Base-by-base conservation (phyloP, 371 early-diverging fungal genomes). In the Rhizopus arrhizus region DNA sequence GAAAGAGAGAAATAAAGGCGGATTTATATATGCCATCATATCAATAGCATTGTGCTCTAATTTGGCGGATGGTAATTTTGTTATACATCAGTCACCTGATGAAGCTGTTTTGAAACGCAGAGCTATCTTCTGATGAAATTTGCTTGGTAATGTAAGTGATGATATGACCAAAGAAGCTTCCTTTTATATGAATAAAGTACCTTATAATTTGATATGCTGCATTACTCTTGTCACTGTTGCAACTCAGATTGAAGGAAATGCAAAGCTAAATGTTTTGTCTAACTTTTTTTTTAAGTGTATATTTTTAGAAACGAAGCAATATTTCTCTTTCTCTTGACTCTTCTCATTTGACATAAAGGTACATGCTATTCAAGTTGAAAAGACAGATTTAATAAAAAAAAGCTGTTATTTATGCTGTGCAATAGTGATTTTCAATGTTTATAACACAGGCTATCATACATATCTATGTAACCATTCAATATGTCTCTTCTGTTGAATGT, bases 71-170 rank as follows among this genome's bases (percentile, higher is more conserved):
- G 43, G 43, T n/a, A 43, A 43, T 43, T 43, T 43, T 43, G 8
- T 43, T 43, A 11, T 43, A 43, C n/a, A 43, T 43, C 43, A 43
- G 43, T 43, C 43, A 43, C 5, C n/a, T 43, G 43, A 43, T n/a
- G n/a, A 15, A 43, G 5, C 15, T 15, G 43, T 43, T 43, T 22
- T 43, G 13, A 43, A 43, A 43, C 43, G 43, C 43, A 43, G 43
- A 43, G 43, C 43, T 13, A 43, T 15, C 43, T 43, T 43, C 43
- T 43, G 43, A 43, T 43, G 13, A 43, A 43, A 6, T 43, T 15
- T 43, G 8, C 43, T 43, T 43, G n/a, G 43, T 43, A 43, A 43
- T 43, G 1, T 43, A 43, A n/a, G n/a, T 43, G 43, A 43, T n/a
- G 43, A 43, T 43, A 43, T 43, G 43, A 43, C 43, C n/a, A n/a